Conservation (phyloP, 495 filamentous ascomycete species). For the Xylaria castorea region DNA sequence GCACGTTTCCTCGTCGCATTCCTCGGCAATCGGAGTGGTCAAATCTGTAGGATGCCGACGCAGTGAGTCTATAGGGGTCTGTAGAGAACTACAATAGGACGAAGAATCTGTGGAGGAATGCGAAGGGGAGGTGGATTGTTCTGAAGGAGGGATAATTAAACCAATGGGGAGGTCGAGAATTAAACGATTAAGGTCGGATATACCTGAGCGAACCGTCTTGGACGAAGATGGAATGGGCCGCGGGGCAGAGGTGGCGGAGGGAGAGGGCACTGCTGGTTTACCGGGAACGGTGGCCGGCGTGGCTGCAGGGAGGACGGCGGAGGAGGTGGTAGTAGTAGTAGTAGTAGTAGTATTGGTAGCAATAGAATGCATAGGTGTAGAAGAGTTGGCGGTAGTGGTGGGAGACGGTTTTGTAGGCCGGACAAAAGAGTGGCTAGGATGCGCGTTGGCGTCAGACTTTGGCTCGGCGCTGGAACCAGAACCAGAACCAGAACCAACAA, state of each 20-base stretch:
- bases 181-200: slow-evolving; percentile 33
- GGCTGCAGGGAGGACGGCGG: slow-evolving; percentile 13
- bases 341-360: slow-evolving; percentile 8
- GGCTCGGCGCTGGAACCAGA: slow-evolving; percentile 23
- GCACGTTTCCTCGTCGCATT: slow-evolving; percentile 54
- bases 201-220: slow-evolving; percentile 32
- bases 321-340: not conserved
- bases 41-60: slow-evolving; percentile 53
- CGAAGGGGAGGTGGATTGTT: slow-evolving; percentile 35
- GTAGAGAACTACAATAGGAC: slow-evolving; percentile 26
- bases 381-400: slow-evolving; percentile 18
- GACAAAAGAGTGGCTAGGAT: slow-evolving; percentile 8
- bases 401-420: slow-evolving; percentile 36
- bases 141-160: slow-evolving; percentile 37
- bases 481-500: not conserved
- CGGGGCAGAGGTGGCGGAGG: slow-evolving; percentile 25
- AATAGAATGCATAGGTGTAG: slow-evolving; percentile 20
- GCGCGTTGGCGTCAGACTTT: slow-evolving; percentile 12
- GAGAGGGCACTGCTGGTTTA: slow-evolving; percentile 22
- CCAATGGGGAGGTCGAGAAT: slow-evolving; percentile 29
- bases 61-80: slow-evolving; percentile 38
- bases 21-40: slow-evolving; percentile 53
- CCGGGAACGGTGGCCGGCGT: slow-evolving; percentile 29
- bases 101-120: slow-evolving; percentile 21
- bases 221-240: slow-evolving; percentile 21